Evolutionary conservation across 257 asterid genomes (phyloP).

Genomic region (Orobanche coerulescens): DNA sequence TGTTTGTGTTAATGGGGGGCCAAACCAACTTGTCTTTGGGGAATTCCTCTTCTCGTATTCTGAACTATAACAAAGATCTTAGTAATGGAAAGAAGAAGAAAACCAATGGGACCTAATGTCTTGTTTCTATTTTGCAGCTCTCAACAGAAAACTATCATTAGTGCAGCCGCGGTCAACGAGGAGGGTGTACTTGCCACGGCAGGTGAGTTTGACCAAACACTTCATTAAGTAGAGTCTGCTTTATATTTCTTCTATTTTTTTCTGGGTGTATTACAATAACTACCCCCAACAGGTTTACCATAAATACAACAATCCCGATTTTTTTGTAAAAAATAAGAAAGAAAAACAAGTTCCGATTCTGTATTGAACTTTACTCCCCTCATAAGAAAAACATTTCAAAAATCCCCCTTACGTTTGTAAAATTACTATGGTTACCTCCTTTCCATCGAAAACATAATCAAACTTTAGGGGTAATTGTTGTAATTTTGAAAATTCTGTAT

Average conservation of each 20-base stretch:
- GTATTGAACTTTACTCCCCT: too few relatives aligned
- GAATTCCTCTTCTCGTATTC: not conserved
- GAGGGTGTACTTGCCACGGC: conserved; percentile 88
- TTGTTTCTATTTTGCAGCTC: conserved; percentile 41
- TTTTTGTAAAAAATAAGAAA: too few relatives aligned
- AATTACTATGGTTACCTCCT: too few relatives aligned
- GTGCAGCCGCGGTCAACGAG: conserved; percentile 80
- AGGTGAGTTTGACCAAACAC: conserved; percentile 42
- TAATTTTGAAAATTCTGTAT: too few relatives aligned
- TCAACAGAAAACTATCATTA: conserved; percentile 93
- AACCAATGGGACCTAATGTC: conserved; percentile 9
- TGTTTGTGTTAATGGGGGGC: not conserved
- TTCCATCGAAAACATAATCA: too few relatives aligned
- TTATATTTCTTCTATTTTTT: not conserved
- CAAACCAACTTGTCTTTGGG: not conserved
- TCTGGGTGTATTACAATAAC: not conserved
- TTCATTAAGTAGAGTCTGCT: not conserved
- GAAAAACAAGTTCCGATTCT: too few relatives aligned
- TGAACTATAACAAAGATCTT: not conserved
- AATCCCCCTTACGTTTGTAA: too few relatives aligned
- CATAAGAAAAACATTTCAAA: too few relatives aligned
- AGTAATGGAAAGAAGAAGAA: not conserved
- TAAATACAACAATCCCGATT: too few relatives aligned
- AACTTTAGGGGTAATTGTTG: too few relatives aligned
- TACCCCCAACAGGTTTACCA: too few relatives aligned